Evolutionary conservation across 495 filamentous ascomycete species (phyloP), one percentile per base, ranked within the genome.

Genomic region (Bathelium albidoporum): DNA sequence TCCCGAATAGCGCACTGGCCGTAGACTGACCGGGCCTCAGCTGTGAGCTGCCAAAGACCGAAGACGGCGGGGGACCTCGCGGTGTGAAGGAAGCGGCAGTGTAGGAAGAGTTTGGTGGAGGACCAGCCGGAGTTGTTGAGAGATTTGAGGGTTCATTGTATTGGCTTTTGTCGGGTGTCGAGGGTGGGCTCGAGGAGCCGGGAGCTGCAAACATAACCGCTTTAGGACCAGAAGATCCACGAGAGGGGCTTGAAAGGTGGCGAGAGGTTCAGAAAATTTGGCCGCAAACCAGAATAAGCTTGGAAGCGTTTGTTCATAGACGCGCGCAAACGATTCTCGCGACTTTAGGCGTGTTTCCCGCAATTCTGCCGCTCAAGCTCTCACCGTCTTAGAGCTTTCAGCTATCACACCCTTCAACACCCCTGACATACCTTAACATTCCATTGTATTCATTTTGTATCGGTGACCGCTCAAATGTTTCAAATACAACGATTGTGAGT

Each of bases 61-160:
- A 85, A 26, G 83, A 81, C 22, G 89, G 88, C 29, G 78, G 76
- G 9, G 80, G 83, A 32, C 86, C 88, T 63, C 81, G 83, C 12
- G 90, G 89, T 31, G 87, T 90, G 72, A 90, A 90, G 32, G 89
- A 90, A 24, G 79, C 78, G 11, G 81, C 75, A 39, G 82, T 67
- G 24, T 59, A 83, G 2, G 83, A 41, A 2, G 83, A 52, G 26
- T 69, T 85, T 26, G 89, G 89, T 16, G 90, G 90, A 58, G 82
- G 84, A 11, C 85, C 89, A 29, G 85, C 84, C 52, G 91, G 90
- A 24, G 90, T 93, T 1, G 87, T 92, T 0, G 91, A 91, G 34
- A 84, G 80, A 70, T 67, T 24, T 26, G 65, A 59, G 16, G 68
- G 2, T 4, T 29, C 16, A 16, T 26, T 26, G n/a, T 20, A 20